Evolutionary conservation across 2,329 filamentous ascomycete species (phyloP).

Genomic region (Aspergillus sclerotialis): DNA sequence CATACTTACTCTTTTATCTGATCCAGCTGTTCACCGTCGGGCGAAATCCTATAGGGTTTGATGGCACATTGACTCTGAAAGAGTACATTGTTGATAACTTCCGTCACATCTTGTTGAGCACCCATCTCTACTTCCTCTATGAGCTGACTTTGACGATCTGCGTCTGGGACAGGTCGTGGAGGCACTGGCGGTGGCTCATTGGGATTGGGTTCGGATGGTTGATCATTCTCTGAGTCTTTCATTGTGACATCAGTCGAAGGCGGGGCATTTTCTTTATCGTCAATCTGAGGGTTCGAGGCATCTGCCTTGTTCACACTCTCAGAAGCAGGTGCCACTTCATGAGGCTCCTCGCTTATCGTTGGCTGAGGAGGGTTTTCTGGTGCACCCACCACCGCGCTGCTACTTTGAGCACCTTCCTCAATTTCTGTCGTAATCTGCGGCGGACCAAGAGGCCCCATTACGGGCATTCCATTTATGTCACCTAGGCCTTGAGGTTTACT

Average conservation of each 20-base stretch:
- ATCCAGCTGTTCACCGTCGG: slow-evolving; percentile 71
- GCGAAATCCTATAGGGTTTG: slow-evolving; percentile 58
- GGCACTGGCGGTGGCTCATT: slow-evolving; percentile 49
- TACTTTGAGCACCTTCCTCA: slow-evolving; percentile 13
- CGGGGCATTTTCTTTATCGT: slow-evolving; percentile 35
- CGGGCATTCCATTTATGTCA: slow-evolving; percentile 37
- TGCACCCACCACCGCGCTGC: slow-evolving; percentile 7
- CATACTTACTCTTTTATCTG: slow-evolving; percentile 57
- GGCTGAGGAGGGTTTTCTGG: slow-evolving; percentile 15
- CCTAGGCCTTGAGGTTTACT: slow-evolving; percentile 27
- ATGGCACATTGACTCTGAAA: slow-evolving; percentile 89
- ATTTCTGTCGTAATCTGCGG: slow-evolving; percentile 17
- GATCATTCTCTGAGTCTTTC: slow-evolving; percentile 14
- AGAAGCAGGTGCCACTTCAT: slow-evolving; percentile 32
- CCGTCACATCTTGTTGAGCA: slow-evolving; percentile 89
- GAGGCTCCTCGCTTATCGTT: slow-evolving; percentile 21
- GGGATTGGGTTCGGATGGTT: slow-evolving; percentile 7
- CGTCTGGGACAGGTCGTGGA: slow-evolving; percentile 40
- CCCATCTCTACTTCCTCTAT: slow-evolving; percentile 50
- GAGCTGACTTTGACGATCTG: slow-evolving; percentile 27
- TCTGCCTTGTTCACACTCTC: slow-evolving; percentile 14
- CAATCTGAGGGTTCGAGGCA: slow-evolving; percentile 11
- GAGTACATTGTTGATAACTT: slow-evolving; percentile 88
- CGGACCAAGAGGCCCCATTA: slow-evolving; percentile 41
- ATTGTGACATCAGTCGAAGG: slow-evolving; percentile 13